phyloP scores from a whole-genome alignment of 192 early-diverging fungal species.

The Coemansia sp. region DNA sequence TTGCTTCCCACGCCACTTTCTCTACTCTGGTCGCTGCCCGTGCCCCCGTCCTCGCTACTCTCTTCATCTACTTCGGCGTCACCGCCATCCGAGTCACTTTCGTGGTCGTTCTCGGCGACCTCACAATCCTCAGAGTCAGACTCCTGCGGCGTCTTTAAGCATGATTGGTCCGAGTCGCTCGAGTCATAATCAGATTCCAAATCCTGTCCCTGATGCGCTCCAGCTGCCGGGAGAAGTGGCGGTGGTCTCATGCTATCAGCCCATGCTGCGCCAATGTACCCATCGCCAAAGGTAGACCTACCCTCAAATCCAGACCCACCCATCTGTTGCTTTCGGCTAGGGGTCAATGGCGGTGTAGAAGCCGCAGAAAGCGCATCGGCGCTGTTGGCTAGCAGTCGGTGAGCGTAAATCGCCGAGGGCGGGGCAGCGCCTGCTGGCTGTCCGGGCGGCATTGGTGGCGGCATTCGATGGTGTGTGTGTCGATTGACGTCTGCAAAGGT shows the following conservation, averaged over 20 bases:
- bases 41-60: constrained; percentile 1
- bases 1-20: not conserved
- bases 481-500: not conserved
- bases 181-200: constrained; percentile 26
- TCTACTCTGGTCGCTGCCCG: constrained; percentile 3
- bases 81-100: constrained; percentile 7
- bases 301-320: not conserved
- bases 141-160: constrained; percentile 43
- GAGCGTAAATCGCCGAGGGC: not conserved
- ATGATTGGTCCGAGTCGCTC: constrained; percentile 43
- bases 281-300: not conserved
- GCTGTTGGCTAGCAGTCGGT: constrained; percentile 1
- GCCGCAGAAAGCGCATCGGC: constrained; percentile 5
- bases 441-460: not conserved
- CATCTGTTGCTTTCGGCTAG: not conserved
- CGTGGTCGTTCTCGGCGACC: constrained; percentile 15
- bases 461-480: not conserved
- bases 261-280: not conserved
- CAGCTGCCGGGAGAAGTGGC: constrained; percentile 6
- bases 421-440: not conserved
- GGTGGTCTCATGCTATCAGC: constrained; percentile 14
- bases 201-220: constrained; percentile 5
- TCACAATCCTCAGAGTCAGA: constrained; percentile 23
- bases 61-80: constrained; percentile 14
- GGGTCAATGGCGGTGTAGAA: constrained; percentile 7